Base-by-base conservation (phyloP, 495 filamentous ascomycete species). In the Penicillium manginii region DNA sequence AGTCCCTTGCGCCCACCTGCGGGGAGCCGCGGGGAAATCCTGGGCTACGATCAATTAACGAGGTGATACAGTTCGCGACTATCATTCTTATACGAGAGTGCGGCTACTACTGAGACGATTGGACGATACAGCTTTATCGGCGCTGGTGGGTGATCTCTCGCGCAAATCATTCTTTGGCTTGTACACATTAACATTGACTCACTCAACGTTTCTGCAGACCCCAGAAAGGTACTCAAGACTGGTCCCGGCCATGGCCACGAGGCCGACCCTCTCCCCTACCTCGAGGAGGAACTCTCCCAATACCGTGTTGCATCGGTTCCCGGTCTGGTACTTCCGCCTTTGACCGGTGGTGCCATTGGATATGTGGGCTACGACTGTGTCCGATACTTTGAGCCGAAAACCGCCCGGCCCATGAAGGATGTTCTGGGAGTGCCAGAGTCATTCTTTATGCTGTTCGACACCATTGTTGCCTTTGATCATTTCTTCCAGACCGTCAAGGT, bases 311-410 rank as follows among this genome's bases (percentile, higher is more conserved):
- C 90, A 53, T 81, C 88, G 37, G 81, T 98, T 9, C 93, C 96
- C 1, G 89, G 87, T 7, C 78, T 96, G 55, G 81, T 77, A 53
- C 82, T 98, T 10, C 94, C 94, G 10, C 88, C 91, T 31, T 74
- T 97, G 69, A 92, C 88, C 1, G 96, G 92, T 48, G 94, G 96
- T 33, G 94, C 93, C 2, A 88, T 98, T 66, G 94, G 94, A 55
- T 98, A 98, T 69, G 90, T 98, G 5, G 91, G 92, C 39, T 98
- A 98, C 70, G 94, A 98, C 71, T 98, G 94, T 73, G 89, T 98
- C 59, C 86, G 86, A 69, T 98, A 98, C 74, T 98, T 98, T 61
- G 94, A 98, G 78, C 94, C 94, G 31, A 92, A 89, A 79, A 97
- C 94, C 1, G 86, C 85, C 17, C 84, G 93, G 42, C 84, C 87